Base-by-base conservation (phyloP, 2,329 filamentous ascomycete genomes). In the Juglanconis juglandina region DNA sequence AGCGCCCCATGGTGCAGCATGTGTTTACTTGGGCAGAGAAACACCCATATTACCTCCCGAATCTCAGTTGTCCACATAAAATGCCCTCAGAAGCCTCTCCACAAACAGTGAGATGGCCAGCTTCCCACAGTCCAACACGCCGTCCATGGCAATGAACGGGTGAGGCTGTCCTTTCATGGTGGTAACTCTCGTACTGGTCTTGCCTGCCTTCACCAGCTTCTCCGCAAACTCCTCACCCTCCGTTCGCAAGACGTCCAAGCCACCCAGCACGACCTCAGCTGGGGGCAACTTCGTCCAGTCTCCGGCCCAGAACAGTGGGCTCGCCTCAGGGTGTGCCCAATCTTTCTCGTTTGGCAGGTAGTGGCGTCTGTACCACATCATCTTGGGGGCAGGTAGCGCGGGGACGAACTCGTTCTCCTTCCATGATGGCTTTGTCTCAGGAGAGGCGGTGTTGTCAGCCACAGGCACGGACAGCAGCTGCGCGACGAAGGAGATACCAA, bases 361-460 rank as follows among this genome's bases (percentile, higher is more conserved):
- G 67, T 83, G 80, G 17, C 76, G 67, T n/a, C 83, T 75, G 66
- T 84, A 87, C 83, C 84, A 86, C 53, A 82, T 68, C 83, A 86
- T 86, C 69, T 86, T 85, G 3, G 72, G 72, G 0, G 82, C 81
- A 0, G 83, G 79, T 1, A 86, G 73, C 0, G 82, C 80, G 0
- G 82, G 77, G 0, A 78, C 76, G 66, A 78, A 73, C 65, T 84
- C 73, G 66, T 82, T 83, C 49, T 78, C 75, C 14, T 69, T 73
- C 75, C 80, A 87, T 3, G 80, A 79, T 1, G 70, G 66, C 59
- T 76, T 81, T 58, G 72, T 79, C 8, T 65, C 68, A 0, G 75
- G 66, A 13, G 71, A 71, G 6, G 82, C 82, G 1, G 81, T 84
- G 71, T 86, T 86, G 68, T 86, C 83, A 41, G 77, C 80, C 7